Percentiles rank a stretch among this genome's conserved stretches.
These are phyloP conservation scores for Musa itinerans DNA, from an alignment of 176 grass and related monocot genomes.

Conservation along the genomic window DNA sequence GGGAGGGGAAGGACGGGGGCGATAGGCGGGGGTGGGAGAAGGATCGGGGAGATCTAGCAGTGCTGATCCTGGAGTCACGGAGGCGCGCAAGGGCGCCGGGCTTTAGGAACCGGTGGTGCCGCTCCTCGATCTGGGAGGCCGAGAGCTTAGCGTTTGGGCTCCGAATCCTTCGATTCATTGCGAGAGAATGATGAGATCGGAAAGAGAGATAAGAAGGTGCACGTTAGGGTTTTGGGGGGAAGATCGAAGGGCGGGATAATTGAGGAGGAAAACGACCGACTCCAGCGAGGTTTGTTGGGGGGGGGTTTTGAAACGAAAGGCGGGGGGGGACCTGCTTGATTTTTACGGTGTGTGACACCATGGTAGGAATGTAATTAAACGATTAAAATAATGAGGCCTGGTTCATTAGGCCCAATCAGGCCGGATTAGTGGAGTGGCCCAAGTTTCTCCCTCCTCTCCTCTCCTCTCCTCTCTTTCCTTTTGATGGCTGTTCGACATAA, in stretches of 20 bases:
- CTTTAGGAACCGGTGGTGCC: conserved; percentile 57
- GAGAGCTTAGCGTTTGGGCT: conserved; percentile 22
- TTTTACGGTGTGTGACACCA: no score
- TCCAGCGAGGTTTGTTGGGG: no score
- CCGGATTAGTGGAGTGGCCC: no score
- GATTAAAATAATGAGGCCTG: no score
- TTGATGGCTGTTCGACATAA: not conserved
- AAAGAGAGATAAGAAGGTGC: conserved; percentile 7
- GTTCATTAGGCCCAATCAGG: no score
- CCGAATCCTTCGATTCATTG: conserved; percentile 35
- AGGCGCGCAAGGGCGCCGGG: conserved; percentile 66
- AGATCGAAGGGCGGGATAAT: not conserved
- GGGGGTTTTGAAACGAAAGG: not conserved
- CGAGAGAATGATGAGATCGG: not conserved
- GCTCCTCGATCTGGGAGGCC: conserved; percentile 18
- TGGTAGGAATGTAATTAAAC: no score
- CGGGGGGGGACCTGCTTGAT: not conserved
- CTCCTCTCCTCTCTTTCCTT: not conserved
- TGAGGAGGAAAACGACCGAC: no score
- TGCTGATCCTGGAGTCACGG: conserved; percentile 62
- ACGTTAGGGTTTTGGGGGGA: conserved; percentile 5
- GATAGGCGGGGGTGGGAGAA: not conserved
- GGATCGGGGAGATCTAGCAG: conserved; percentile 51
- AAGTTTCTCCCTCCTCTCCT: not conserved
- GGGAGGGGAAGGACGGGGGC: conserved; percentile 1